Conservation (phyloP, 2,329 filamentous ascomycete species). For the Stenocarpella maydis region DNA sequence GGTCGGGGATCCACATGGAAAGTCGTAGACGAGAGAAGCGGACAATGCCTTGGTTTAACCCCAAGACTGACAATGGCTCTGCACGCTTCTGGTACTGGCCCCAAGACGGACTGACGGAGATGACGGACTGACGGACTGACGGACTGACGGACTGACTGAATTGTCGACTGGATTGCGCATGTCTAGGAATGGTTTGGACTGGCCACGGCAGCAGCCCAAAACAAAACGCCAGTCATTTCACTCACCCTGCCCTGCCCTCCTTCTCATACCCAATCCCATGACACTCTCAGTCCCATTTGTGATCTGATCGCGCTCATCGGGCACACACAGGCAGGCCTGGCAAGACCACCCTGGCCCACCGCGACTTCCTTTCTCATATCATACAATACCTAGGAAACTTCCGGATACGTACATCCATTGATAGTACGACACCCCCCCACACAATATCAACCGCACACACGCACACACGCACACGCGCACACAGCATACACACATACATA, state of each 20-base stretch:
- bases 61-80: background rate
- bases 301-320: slow-evolving; percentile 22
- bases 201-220: background rate
- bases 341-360: slow-evolving; percentile 12
- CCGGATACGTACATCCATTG: slow-evolving; percentile 4
- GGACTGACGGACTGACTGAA: background rate
- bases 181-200: background rate
- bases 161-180: too few relatives aligned
- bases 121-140: too few relatives aligned
- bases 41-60: background rate
- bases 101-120: background rate
- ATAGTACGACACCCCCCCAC: background rate
- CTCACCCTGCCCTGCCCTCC: background rate
- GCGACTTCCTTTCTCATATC: slow-evolving; percentile 11
- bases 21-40: slow-evolving; percentile 6
- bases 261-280: background rate
- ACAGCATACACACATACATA: background rate
- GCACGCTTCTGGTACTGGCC: background rate
- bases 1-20: slow-evolving; percentile 11
- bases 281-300: slow-evolving; percentile 17
- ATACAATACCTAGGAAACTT: too few relatives aligned
- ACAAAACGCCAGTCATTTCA: slow-evolving; percentile 23
- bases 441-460: too few relatives aligned
- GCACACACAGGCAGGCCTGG: slow-evolving; percentile 1
- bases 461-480: background rate